Base-by-base conservation (phyloP, 768 basidiomycete genomes). In the Leccinum uliginosum region DNA sequence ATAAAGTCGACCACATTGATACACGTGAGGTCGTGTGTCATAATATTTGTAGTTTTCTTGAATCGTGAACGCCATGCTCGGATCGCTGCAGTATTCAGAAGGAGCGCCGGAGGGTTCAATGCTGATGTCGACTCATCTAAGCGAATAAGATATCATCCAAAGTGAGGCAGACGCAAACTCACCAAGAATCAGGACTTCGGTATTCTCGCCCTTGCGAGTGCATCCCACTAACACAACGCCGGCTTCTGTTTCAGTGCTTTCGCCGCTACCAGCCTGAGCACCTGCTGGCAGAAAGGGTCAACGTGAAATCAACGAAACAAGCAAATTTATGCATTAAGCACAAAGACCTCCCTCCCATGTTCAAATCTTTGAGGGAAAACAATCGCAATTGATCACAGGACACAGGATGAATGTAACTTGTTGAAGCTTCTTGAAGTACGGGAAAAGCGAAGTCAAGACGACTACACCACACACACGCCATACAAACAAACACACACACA, bases 1-100 rank as follows among this genome's bases (percentile, higher is more conserved):
- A 96, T 91, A 61, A 97, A 98, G 70, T 98, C 95, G 12, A 76
- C 70, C 0, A 74, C 52, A 21, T 73, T 72, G 60, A 99, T 89
- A 62, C 94, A 91, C 1, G 87, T 86, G 17, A 98, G 83, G 63
- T 98, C 97, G 71, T 98, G 96, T 0, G 96, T 98, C 69, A 98
- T 97, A 21, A 71, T 59, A 19, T 72, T 58, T 4, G 71, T 71
- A 0, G 70, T 97, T 63, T 83, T 85, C 74, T 89, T 87, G 15
- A 68, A 66, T 8, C 92, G 79, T 26, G 67, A 58, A 38, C 67
- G 62, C 88, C 89, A 91, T 3, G 72, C 72, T 64, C 81, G 81
- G 52, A 86, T 75, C 2, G 87, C 87, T 56, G 84, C 81, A 51
- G 92, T 91, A 19, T 98, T 91, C 46, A 93, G 82, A 23, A 91